Evolutionary conservation across 2,329 filamentous ascomycete species (phyloP).

Genomic region (Metarhizium guizhouense): DNA sequence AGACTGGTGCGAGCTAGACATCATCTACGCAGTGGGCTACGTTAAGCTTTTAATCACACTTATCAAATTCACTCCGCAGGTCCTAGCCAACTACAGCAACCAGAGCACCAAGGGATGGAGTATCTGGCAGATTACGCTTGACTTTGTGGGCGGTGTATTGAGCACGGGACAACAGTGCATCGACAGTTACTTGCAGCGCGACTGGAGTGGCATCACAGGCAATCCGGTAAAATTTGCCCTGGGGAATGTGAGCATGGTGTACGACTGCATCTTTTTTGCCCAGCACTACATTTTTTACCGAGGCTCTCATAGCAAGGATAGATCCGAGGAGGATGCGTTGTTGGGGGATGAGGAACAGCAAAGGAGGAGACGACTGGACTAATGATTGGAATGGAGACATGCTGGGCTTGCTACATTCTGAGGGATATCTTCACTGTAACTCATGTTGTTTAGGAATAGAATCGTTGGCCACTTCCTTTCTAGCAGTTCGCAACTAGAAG

Average conservation of each 20-base stretch:
- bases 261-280: slow-evolving; percentile 75
- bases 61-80: slow-evolving; percentile 88
- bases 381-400: not conserved
- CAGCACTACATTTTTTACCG: slow-evolving; percentile 83
- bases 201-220: slow-evolving; percentile 85
- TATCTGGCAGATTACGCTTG: slow-evolving; percentile 75
- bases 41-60: slow-evolving; percentile 84
- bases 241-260: slow-evolving; percentile 76
- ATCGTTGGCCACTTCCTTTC: too few species aligned
- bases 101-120: slow-evolving; percentile 83
- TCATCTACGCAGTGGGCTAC: slow-evolving; percentile 65
- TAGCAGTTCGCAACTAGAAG: too few species aligned
- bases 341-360: slow-evolving; percentile 12
- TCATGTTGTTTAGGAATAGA: too few species aligned
- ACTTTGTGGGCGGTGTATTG: slow-evolving; percentile 71
- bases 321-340: slow-evolving; percentile 15
- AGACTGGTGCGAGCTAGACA: slow-evolving; percentile 54
- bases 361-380: not conserved
- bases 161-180: slow-evolving; percentile 75
- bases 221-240: slow-evolving; percentile 88
- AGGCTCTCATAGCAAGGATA: slow-evolving; percentile 2
- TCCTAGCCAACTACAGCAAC: slow-evolving; percentile 73
- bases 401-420: not conserved
- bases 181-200: slow-evolving; percentile 73
- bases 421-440: too few species aligned